Base-by-base conservation (phyloP, 2,329 filamentous ascomycete genomes). In the Colletotrichum euphorbiae region DNA sequence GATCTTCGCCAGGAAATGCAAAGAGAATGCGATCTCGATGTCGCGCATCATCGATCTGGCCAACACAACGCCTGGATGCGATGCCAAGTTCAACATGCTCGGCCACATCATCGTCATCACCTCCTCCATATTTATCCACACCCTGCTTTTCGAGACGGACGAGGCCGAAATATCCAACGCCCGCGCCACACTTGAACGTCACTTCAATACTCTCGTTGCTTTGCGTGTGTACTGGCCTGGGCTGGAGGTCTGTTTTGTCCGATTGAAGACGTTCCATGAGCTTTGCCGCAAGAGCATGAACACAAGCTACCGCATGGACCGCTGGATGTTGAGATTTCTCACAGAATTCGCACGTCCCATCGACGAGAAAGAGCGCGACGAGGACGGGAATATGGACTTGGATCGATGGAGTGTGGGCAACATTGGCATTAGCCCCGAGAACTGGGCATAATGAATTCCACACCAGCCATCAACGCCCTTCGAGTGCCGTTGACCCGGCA, bases 71-170 rank as follows among this genome's bases (percentile, higher is more conserved):
- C 71, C 78, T 4, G 73, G 77, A 48, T 82, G 79, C 67, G 79
- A 83, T 45, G 78, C 79, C 12, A 76, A 79, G 28, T 84, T 83
- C 66, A 78, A 75, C 9, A 80, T 83, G 74, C 79, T 83, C 1
- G 82, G 80, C 0, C 82, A 85, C 71, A 80, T 84, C 38, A 74
- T 83, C 5, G 80, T 83, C 9, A 80, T 85, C 31, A 77, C 81
- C 0, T 84, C 82, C 0, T 82, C 82, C 0, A 77, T 84, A 0
- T 79, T 83, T 55, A 77, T 84, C 12, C 82, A 84, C 63, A 83
- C 75, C 0, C 74, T 85, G 1, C 76, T 84, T 0, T 83, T 84
- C 63, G 75, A 75, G 54, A 73, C 73, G 1, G 75, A 79, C 19
- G 77, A 81, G 19, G 69, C 64, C 4, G 75, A 81, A 52, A 78